Conservation (phyloP, 2,329 filamentous ascomycete genomes). For the Emmonsiellopsis sp. region DNA sequence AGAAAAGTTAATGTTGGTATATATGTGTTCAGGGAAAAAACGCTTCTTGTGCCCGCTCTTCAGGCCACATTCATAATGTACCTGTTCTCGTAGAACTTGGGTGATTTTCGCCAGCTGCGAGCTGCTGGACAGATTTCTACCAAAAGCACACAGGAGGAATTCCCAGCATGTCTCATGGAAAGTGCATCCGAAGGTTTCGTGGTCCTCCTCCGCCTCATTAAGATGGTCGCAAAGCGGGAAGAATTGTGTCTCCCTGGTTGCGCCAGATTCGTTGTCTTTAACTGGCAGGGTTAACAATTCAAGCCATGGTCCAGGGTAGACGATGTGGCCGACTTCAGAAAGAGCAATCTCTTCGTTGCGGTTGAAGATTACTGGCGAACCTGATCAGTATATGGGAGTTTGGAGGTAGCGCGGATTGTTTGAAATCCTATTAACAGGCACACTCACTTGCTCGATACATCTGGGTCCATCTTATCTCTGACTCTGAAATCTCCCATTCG, state of each 20-base stretch:
- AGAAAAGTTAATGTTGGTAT: background rate
- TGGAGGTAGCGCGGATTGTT: too few species aligned
- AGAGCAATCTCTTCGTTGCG: background rate
- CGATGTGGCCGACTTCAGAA: slow-evolving; percentile 1
- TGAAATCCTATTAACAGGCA: too few species aligned
- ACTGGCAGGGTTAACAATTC: slow-evolving; percentile 1
- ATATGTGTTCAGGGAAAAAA: background rate
- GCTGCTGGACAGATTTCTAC: background rate
- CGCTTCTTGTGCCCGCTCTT: background rate
- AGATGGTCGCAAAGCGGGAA: slow-evolving; percentile 1
- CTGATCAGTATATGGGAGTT: background rate
- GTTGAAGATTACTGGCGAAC: background rate
- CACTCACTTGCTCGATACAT: too few species aligned
- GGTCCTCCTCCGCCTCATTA: background rate
- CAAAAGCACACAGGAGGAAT: background rate
- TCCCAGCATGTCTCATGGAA: slow-evolving; percentile 1
- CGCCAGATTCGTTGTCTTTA: background rate
- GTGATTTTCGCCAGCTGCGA: background rate
- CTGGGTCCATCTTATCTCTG: too few species aligned
- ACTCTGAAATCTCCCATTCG: too few species aligned
- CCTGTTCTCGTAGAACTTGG: background rate
- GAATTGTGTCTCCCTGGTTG: background rate
- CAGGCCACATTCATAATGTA: background rate
- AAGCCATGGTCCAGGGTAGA: slow-evolving; percentile 1
- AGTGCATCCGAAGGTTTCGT: background rate